Base-by-base conservation (phyloP, 768 basidiomycete species). In the Kwoniella europaea region DNA sequence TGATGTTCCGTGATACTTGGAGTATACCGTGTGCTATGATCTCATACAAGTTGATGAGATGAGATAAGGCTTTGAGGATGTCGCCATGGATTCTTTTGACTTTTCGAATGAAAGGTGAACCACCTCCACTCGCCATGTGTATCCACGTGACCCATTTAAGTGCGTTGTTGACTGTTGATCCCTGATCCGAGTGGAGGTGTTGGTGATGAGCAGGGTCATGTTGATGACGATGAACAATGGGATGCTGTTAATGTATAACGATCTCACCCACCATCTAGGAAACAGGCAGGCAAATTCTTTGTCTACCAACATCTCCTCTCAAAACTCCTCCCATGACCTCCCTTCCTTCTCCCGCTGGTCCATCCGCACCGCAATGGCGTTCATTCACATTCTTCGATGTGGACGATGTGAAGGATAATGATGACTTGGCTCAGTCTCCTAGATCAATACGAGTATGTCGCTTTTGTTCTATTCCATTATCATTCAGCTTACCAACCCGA, bases 301-400 rank as follows among this genome's bases (percentile, higher is more conserved):
- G 10, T n/a, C 10, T 24, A 10, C n/a, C 54, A 10, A 55, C 18
- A 55, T 10, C 54, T 55, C 22, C n/a, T 24, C 27, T 58, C 57
- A 15, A 24, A 18, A 10, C 16, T 56, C 18, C 27, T 56, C 29
- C 65, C 54, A 68, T 68, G 67, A 44, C 63, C 13, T 15, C 55
- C 56, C 50, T 54, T 41, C 46, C 63, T 6, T 43, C 68, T 18
- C 16, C 52, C 10, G 65, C 68, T 52, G 68, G 67, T 5, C 72
- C 68, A n/a, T 71, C 71, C 13, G 75, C 74, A 29, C 78, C 74
- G 7, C 82, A 95, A 92, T 93, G 91, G 89, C 88, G 91, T 61
- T 92, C 94, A 79, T 96, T 96, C 85, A 86, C 89, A 3, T 97
- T 97, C 88, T 98, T 97, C 79, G 90, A 94, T 73, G 86, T 87